Conservation (phyloP, 2,329 filamentous ascomycete genomes). For the Camptophora hylomeconis region DNA sequence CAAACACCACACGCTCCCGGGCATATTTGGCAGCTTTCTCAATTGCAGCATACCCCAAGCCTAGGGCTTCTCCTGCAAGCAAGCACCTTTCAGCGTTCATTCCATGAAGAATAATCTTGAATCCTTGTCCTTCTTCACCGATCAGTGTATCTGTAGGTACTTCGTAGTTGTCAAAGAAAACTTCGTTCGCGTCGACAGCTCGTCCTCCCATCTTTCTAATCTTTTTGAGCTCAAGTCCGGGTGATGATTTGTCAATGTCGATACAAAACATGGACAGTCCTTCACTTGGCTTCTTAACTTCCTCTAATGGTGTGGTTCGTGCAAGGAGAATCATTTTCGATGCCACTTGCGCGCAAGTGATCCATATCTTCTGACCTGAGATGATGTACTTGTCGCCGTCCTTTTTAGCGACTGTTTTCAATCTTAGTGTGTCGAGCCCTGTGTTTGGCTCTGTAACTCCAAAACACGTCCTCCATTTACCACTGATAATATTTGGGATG, state of each 20-base stretch:
- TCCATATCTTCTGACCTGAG: conserved; percentile 79
- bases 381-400: conserved; percentile 52
- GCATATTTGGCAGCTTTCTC: conserved; percentile 53
- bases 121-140: conserved; percentile 61
- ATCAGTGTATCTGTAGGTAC: conserved; percentile 54
- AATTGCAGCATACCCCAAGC: conserved; percentile 61
- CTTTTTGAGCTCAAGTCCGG: conserved; percentile 52
- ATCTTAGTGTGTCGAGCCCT: conserved; percentile 61
- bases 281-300: conserved; percentile 57
- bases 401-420: conserved; percentile 52
- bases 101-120: conserved; percentile 64
- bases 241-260: conserved; percentile 47
- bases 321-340: conserved; percentile 73
- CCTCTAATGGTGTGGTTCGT: conserved; percentile 56
- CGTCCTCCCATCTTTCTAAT: conserved; percentile 81
- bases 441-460: conserved; percentile 77
- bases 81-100: conserved; percentile 71
- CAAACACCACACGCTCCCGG: conserved; percentile 51
- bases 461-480: conserved; percentile 62
- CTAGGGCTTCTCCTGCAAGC: conserved; percentile 65
- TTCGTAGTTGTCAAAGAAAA: conserved; percentile 71
- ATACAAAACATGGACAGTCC: conserved; percentile 73
- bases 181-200: conserved; percentile 72
- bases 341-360: conserved; percentile 71
- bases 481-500: conserved; percentile 58